Evolutionary conservation across 345 rosid species (phyloP).

Genomic region (Dovyalis caffra): DNA sequence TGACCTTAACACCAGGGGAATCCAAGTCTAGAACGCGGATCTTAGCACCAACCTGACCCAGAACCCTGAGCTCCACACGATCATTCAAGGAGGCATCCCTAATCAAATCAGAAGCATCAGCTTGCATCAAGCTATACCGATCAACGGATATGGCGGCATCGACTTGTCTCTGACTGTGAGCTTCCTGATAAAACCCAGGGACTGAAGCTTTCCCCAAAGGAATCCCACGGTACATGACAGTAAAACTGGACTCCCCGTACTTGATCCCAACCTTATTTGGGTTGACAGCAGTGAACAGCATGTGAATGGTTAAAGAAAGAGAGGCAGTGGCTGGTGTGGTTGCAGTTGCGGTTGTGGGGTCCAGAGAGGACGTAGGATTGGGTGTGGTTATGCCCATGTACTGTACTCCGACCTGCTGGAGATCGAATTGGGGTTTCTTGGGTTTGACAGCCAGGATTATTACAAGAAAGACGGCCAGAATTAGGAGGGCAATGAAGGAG

Average conservation of each 20-base stretch:
- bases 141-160: conserved; percentile 80
- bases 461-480: conserved; percentile 67
- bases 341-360: conserved; percentile 28
- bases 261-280: conserved; percentile 97
- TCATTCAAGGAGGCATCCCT: conserved; percentile 86
- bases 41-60: conserved; percentile 90
- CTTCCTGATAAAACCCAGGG: conserved; percentile 88
- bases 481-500: conserved; percentile 73
- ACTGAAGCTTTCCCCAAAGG: conserved; percentile 88
- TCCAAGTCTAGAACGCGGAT: conserved; percentile 85
- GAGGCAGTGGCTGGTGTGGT: conserved; percentile 41
- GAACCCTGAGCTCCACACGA: conserved; percentile 72
- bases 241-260: conserved; percentile 91
- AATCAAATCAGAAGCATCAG: conserved; percentile 68
- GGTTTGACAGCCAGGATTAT: conserved; percentile 91
- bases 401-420: conserved; percentile 90
- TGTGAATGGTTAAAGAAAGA: conserved; percentile 61
- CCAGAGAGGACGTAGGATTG: conserved; percentile 38
- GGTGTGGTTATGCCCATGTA: conserved; percentile 75
- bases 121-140: conserved; percentile 79
- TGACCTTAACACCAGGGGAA: conserved; percentile 96
- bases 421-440: conserved; percentile 97
- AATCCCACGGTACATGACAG: conserved; percentile 90
- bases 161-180: conserved; percentile 70
- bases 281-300: conserved; percentile 87